Evolutionary conservation across 2,329 filamentous ascomycete genomes (phyloP), one percentile per base, ranked within the genome.

Genomic region (Penicillium vulpinum): DNA sequence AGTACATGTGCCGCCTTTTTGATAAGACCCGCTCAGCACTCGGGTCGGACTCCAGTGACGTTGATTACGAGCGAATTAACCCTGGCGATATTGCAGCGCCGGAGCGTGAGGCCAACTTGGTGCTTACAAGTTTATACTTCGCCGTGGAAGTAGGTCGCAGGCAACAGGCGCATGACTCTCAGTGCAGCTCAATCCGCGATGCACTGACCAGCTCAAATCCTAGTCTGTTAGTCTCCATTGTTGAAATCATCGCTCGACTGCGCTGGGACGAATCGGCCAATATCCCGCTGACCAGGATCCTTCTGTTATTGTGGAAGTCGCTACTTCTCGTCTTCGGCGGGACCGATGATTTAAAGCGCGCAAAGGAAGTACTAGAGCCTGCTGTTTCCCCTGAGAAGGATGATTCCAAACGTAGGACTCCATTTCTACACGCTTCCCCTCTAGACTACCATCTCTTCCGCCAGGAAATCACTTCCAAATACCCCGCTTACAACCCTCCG

Each of bases 401-500:
- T 41, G 59, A 66, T 66, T 77, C 80, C 60, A 76, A 74, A 39
- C 86, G 87, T 65, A 84, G 86, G 49, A 88, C 89, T 63, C 88
- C 88, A n/a, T 80, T 90, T 43, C 93, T 99, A 59, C 96, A 90
- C 1, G 93, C 94, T 5, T 97, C 93, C 1, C 94, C 94, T 5
- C 79, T 99, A 11, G 94, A 99, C 69, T 99, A 99, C 70, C 93
- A 99, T 71, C 83, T 92, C 22, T 99, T 99, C 70, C 88, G 94
- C 35, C 93, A 97, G 73, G 94, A 99, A 73, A 93, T 99, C 57
- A 95, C 89, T 16, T 97, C 93, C 2, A 99, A 99, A 76, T 99
- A 99, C 72, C 94, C 94, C 11, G 90, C 94, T 3, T 99, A 99
- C 73, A 89, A 96, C 57, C 92, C 94, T 2, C 94, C 94, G 2